Conservation (phyloP, 768 basidiomycete genomes). For the Solioccasus polychromus region DNA sequence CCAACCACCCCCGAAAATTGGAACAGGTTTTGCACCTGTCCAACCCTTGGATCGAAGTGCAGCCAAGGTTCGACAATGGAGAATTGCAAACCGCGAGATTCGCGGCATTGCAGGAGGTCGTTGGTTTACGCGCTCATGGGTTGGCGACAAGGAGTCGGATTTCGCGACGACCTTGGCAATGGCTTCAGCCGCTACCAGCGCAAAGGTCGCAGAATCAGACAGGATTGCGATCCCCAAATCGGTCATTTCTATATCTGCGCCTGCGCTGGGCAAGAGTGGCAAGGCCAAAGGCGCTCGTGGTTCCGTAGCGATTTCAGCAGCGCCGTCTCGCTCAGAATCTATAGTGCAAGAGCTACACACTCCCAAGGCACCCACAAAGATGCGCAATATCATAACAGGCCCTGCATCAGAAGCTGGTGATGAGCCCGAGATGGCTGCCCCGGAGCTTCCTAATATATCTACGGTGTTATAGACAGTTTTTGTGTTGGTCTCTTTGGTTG, state of each 20-base stretch:
- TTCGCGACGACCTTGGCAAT: constrained; percentile 41
- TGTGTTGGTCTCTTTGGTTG: constrained; percentile 5
- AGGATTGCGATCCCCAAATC: constrained; percentile 35
- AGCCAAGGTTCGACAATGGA: constrained; percentile 68
- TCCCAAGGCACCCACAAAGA: constrained; percentile 58
- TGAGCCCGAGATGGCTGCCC: constrained; percentile 41
- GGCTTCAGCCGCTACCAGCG: constrained; percentile 23
- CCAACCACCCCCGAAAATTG: constrained; percentile 74
- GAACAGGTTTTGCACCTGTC: constrained; percentile 65
- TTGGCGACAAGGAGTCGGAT: constrained; percentile 79
- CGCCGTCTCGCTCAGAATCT: constrained; percentile 58
- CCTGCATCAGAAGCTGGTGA: constrained; percentile 49
- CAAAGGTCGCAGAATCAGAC: constrained; percentile 28
- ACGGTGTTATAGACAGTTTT: constrained; percentile 16
- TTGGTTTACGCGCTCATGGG: constrained; percentile 79
- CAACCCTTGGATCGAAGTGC: constrained; percentile 64
- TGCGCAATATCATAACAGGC: constrained; percentile 58
- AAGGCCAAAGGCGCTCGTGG: constrained; percentile 39
- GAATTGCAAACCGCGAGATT: constrained; percentile 70
- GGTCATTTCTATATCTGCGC: constrained; percentile 46
- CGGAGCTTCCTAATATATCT: constrained; percentile 19
- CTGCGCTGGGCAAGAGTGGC: constrained; percentile 39
- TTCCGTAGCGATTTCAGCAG: constrained; percentile 45
- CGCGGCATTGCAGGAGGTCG: constrained; percentile 81
- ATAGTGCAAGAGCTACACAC: constrained; percentile 44